These are phyloP conservation scores for Cutaneotrichosporon arboriforme DNA, from an alignment of 1,284 basidiomycete species.

Conservation along the genomic window DNA sequence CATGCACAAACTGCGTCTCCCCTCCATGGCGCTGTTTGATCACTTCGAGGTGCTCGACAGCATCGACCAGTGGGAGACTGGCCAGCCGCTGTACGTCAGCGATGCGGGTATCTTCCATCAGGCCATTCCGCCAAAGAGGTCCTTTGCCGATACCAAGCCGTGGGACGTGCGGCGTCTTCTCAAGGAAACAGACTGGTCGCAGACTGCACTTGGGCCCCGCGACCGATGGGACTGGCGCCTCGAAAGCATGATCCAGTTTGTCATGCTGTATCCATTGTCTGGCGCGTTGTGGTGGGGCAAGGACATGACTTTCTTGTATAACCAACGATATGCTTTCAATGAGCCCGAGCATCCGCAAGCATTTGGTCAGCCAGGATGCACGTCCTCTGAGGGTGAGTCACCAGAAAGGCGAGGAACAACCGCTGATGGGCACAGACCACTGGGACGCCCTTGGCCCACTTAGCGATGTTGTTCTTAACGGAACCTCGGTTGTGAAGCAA, in stretches of 20 bases:
- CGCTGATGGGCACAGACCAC: slow-evolving; percentile 24
- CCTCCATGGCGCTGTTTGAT: too few relatives aligned
- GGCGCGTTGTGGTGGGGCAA: slow-evolving; percentile 45
- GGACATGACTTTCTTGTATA: slow-evolving; percentile 44
- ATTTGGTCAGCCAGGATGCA: slow-evolving; percentile 40
- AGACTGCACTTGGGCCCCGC: slow-evolving; percentile 36
- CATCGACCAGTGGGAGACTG: background rate
- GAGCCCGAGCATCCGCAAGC: slow-evolving; percentile 35
- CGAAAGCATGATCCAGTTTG: slow-evolving; percentile 20
- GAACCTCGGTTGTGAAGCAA: slow-evolving; percentile 38
- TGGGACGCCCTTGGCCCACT: slow-evolving; percentile 40
- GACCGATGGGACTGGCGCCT: slow-evolving; percentile 26
- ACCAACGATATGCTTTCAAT: slow-evolving; percentile 34
- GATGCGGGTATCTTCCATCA: slow-evolving; percentile 1
- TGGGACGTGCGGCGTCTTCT: slow-evolving; percentile 31
- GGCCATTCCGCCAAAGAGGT: background rate
- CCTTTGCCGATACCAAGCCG: slow-evolving; percentile 9
- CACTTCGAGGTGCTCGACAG: background rate
- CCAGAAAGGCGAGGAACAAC: background rate
- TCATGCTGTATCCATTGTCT: slow-evolving; percentile 38
- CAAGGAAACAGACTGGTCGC: slow-evolving; percentile 37
- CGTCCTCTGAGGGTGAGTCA: slow-evolving; percentile 37
- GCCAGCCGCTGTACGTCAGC: slow-evolving; percentile 5
- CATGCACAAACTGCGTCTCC: too few relatives aligned
- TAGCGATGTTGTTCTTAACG: slow-evolving; percentile 36